Evolutionary conservation across 2,329 filamentous ascomycete species (phyloP).

Genomic region (Byssochlamys sp.): DNA sequence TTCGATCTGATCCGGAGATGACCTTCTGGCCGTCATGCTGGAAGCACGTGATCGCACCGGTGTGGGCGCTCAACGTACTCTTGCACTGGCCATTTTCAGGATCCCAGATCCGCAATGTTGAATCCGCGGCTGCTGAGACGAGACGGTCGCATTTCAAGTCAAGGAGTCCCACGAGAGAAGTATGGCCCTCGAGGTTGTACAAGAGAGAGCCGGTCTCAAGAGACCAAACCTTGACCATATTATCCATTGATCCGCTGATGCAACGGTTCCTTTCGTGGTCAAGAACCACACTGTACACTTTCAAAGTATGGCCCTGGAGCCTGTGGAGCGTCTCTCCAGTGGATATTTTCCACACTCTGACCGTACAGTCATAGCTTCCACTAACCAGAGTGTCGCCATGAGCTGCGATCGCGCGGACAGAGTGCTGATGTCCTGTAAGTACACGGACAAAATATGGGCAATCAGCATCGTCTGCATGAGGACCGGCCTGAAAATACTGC

Average conservation of each 20-base stretch:
- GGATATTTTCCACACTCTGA: conserved; percentile 94
- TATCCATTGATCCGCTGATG: conserved; percentile 98
- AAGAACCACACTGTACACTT: conserved; percentile 94
- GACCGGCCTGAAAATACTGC: conserved; percentile 67
- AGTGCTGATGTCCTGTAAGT: conserved; percentile 78
- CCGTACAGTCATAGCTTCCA: conserved; percentile 90
- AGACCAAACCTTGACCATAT: conserved; percentile 94
- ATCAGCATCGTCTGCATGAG: conserved; percentile 61
- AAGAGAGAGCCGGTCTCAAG: conserved; percentile 74
- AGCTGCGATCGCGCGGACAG: conserved; percentile 88
- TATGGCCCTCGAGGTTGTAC: conserved; percentile 85
- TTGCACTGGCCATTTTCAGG: conserved; percentile 85
- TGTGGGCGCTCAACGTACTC: conserved; percentile 82
- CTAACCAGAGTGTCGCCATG: conserved; percentile 93
- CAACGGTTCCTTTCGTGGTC: conserved; percentile 87
- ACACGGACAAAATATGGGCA: conserved; percentile 92
- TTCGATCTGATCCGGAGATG: conserved; percentile 89
- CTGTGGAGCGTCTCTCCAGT: conserved; percentile 81
- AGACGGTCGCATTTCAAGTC: conserved; percentile 82
- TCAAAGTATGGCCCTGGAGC: conserved; percentile 75
- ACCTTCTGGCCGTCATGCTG: conserved; percentile 96
- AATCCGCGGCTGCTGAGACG: conserved; percentile 90
- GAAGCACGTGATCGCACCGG: conserved; percentile 95
- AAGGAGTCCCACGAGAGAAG: conserved; percentile 79
- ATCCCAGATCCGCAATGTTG: conserved; percentile 92